phyloP scores from a whole-genome alignment of 1,284 basidiomycete species.

The Trametes versicolor region DNA sequence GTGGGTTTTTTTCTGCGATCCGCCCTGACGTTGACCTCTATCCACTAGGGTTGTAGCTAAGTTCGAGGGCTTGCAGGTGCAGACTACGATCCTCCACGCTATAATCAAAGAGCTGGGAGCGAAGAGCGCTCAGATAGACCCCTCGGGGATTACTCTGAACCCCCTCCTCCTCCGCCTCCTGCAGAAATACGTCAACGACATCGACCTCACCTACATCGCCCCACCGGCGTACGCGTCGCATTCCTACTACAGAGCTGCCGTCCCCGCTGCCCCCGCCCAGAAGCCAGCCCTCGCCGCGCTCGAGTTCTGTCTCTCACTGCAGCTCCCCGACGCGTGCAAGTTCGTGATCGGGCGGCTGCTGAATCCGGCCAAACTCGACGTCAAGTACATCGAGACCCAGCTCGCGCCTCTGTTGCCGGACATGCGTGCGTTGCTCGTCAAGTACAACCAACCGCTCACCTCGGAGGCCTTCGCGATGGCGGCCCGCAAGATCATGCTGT shows the following conservation, averaged over 20 bases:
- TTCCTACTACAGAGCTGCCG: background rate
- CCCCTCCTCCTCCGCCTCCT: background rate
- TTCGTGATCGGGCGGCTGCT: background rate
- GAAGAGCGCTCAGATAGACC: background rate
- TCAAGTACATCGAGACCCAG: constrained; percentile 3
- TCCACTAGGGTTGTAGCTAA: background rate
- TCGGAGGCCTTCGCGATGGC: constrained; percentile 8
- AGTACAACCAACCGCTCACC: constrained; percentile 9
- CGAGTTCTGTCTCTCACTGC: background rate
- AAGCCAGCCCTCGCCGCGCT: background rate
- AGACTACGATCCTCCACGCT: background rate
- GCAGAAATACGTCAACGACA: background rate
- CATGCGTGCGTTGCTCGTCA: constrained; percentile 19
- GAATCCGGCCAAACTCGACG: constrained; percentile 5
- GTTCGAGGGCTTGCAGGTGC: background rate
- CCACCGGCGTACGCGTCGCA: background rate
- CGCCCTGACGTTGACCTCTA: background rate
- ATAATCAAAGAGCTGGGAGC: background rate
- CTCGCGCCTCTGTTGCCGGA: constrained; percentile 21
- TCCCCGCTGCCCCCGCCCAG: background rate
- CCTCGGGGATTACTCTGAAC: background rate
- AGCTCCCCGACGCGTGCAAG: constrained; percentile 1
- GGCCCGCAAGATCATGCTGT: constrained; percentile 12
- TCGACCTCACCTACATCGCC: background rate
- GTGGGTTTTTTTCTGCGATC: background rate